These are phyloP conservation scores for Emiliania huxleyi DNA, from an alignment of 78 protist genomes.

Conservation along the genomic window DNA sequence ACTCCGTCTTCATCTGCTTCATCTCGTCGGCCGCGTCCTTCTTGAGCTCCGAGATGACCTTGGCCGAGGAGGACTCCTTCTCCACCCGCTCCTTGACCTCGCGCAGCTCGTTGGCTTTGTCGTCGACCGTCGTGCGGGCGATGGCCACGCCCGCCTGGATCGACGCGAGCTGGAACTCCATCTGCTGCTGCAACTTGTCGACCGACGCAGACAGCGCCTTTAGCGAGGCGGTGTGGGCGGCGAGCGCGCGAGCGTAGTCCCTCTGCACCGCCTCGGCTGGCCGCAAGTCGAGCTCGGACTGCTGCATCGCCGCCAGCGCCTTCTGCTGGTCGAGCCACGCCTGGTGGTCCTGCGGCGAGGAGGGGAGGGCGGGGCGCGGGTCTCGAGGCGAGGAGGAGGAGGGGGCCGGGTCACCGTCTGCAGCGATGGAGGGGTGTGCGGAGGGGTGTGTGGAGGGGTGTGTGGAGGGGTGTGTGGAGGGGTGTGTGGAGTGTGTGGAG, in stretches of 20 bases:
- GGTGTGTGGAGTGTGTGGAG: too few species aligned
- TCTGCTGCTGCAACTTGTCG: background rate
- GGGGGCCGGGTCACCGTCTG: too few species aligned
- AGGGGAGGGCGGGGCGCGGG: too few species aligned
- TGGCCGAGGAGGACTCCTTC: background rate
- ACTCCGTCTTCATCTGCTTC: background rate
- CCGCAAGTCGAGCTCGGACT: background rate
- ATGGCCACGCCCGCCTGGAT: background rate
- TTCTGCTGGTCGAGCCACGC: background rate
- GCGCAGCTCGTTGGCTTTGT: background rate
- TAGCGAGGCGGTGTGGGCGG: background rate
- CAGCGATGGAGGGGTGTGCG: too few species aligned
- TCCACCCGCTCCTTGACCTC: background rate
- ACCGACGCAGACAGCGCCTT: background rate
- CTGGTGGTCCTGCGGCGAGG: too few species aligned
- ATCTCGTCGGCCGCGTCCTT: background rate
- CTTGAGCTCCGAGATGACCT: background rate
- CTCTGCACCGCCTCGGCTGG: constrained; percentile 16
- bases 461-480: too few species aligned
- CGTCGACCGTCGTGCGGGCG: background rate
- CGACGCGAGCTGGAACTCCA: constrained; percentile 1
- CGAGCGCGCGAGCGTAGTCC: background rate
- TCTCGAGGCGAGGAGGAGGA: too few species aligned
- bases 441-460: too few species aligned
- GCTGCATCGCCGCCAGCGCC: background rate